A percentile compares a stretch with the other conserved stretches of the same genome.
Conservation (phyloP, 1,139 yeast species). For the Pichia inconspicua region DNA sequence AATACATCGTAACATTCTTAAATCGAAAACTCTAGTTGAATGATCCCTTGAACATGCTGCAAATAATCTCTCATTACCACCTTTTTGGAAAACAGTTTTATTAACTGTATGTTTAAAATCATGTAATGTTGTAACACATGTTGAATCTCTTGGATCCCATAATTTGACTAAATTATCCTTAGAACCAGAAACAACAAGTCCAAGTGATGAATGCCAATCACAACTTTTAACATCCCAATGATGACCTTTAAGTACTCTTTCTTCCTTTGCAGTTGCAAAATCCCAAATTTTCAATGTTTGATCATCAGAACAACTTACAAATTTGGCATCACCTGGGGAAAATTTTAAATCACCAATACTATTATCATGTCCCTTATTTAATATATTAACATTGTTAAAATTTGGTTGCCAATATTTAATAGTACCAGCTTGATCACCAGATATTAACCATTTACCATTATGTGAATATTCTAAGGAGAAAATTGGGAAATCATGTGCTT, state of each 20-base stretch:
- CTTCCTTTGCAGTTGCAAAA: slow-evolving; percentile 83
- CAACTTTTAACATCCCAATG: slow-evolving; percentile 98
- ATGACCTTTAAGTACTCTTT: slow-evolving; percentile 75
- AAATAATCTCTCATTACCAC: slow-evolving; percentile 57
- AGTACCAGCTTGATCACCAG: slow-evolving; percentile 89
- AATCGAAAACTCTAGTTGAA: slow-evolving; percentile 79
- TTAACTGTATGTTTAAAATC: slow-evolving; percentile 93
- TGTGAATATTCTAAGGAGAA: slow-evolving; percentile 76
- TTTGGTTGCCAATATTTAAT: slow-evolving; percentile 97
- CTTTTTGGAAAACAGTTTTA: slow-evolving; percentile 64
- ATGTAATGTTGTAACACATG: slow-evolving; percentile 71
- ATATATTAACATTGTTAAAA: slow-evolving; percentile 86
- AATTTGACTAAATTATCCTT: slow-evolving; percentile 87
- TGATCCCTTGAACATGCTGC: slow-evolving; percentile 88
- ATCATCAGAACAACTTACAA: slow-evolving; percentile 89
- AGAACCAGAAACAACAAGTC: slow-evolving; percentile 80
- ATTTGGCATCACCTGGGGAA: slow-evolving; percentile 83
- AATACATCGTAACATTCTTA: slow-evolving; percentile 75
- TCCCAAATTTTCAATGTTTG: slow-evolving; percentile 88
- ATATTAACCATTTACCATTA: slow-evolving; percentile 87
- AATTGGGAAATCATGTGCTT: slow-evolving; percentile 92
- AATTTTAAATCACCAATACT: slow-evolving; percentile 83
- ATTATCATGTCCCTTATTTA: slow-evolving; percentile 66
- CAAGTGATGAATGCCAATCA: slow-evolving; percentile 92
- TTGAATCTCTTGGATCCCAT: slow-evolving; percentile 88